Base-by-base conservation (phyloP, 495 filamentous ascomycete genomes). In the Tuber aestivum region DNA sequence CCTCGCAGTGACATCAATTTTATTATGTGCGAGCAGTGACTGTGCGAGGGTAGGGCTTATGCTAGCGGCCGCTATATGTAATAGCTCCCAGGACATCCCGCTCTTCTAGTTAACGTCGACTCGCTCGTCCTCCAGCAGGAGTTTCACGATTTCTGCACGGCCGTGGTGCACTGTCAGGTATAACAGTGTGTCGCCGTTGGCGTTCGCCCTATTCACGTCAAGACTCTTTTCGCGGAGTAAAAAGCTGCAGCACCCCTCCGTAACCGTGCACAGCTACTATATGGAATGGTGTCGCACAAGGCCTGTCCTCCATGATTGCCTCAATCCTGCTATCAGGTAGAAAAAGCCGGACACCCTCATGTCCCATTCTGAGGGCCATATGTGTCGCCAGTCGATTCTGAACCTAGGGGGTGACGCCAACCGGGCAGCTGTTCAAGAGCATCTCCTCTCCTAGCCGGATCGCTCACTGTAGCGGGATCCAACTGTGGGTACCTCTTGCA, bases 271-370 rank as follows among this genome's bases (percentile, higher is more conserved):
- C 23, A 61, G 50, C 50, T 32, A 3, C 50, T 61, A 61, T 61
- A 61, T 61, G 50, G 50, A 61, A 61, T 32, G 50, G 50, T 61
- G 50, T 61, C n/a, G 12, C 32, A 61, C 50, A 61, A 61, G n/a
- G 50, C 50, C 50, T 32, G 3, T 14, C n/a, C 50, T n/a, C 50
- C 50, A 61, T 61, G n/a, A 32, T 32, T 32, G 10, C 50, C 50
- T 32, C 50, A 12, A 61, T n/a, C 50, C 50, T 32, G 0, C 10
- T 61, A 61, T 61, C n/a, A 32, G n/a, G 50, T 32, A 61, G 50
- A 32, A 32, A 61, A 61, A 61, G 50, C 50, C 50, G 50, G 50
- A 61, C 12, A 61, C 27, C n/a, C 50, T 16, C 50, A 61, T 32
- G 50, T 16, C 50, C 50, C 50, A 61, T 61, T 61, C 9, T 61